Conservation (phyloP, 2,329 filamentous ascomycete genomes). For the Torrubiella hemipterigena region DNA sequence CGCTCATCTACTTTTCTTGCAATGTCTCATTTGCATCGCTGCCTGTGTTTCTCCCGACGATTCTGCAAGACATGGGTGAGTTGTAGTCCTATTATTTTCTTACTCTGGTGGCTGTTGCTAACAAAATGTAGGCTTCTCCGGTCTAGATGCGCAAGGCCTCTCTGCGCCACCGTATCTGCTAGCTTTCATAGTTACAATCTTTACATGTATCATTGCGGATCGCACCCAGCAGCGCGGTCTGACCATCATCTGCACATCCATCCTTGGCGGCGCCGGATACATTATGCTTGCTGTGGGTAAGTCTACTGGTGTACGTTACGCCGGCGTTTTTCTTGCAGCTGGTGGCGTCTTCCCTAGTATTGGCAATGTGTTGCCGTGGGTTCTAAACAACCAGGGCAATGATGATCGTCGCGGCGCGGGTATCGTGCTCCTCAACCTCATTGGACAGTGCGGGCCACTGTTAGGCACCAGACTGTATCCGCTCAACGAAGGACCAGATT, state of each 20-base stretch:
- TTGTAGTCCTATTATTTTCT: no score
- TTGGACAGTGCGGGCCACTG: conserved; percentile 63
- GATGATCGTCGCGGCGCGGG: conserved; percentile 56
- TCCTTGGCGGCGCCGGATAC: conserved; percentile 17
- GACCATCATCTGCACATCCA: conserved; percentile 14
- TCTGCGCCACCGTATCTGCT: conserved; percentile 27
- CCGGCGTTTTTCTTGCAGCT: conserved; percentile 22
- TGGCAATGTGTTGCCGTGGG: conserved; percentile 11
- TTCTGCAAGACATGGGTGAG: conserved; percentile 22
- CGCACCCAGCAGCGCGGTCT: conserved; percentile 20
- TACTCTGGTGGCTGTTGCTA: background rate
- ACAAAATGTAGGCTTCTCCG: conserved; percentile 15
- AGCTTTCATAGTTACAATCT: conserved; percentile 21
- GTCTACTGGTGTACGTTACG: conserved; percentile 19
- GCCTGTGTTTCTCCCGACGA: conserved; percentile 28
- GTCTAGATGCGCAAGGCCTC: conserved; percentile 25
- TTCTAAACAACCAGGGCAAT: conserved; percentile 51
- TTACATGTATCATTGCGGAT: conserved; percentile 20
- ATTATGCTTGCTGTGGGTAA: conserved; percentile 5
- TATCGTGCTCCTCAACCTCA: conserved; percentile 62
- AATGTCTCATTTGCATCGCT: conserved; percentile 24
- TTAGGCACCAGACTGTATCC: conserved; percentile 51
- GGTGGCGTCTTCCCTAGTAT: conserved; percentile 18
- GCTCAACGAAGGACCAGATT: conserved; percentile 38
- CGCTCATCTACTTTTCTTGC: conserved; percentile 24